Conservation (phyloP, 176 grass and related monocot species). For the Oryza glumipatula region DNA sequence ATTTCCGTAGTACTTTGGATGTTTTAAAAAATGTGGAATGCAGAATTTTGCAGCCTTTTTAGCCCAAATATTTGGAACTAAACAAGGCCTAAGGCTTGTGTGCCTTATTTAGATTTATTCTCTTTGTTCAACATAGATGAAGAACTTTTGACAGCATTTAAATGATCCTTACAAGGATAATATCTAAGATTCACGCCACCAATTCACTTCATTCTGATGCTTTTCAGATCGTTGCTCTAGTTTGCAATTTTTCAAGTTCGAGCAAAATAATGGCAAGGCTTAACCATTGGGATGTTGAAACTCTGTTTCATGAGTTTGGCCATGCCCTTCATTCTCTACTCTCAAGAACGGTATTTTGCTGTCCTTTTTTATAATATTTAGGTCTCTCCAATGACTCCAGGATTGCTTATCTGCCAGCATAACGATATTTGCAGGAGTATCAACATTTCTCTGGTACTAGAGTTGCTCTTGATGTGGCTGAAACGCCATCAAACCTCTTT, state of each 20-base stretch:
- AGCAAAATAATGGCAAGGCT: slow-evolving; percentile 69
- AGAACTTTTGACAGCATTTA: slow-evolving; percentile 14
- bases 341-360: slow-evolving; percentile 82
- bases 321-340: slow-evolving; percentile 97
- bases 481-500: slow-evolving; percentile 94
- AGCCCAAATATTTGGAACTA: slow-evolving; percentile 20
- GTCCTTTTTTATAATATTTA: slow-evolving; percentile 3
- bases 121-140: slow-evolving; percentile 13
- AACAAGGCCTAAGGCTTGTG: not conserved
- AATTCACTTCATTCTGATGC: slow-evolving; percentile 16
- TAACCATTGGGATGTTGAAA: slow-evolving; percentile 84
- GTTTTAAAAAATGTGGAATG: not conserved
- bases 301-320: slow-evolving; percentile 98
- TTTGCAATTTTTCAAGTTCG: slow-evolving; percentile 83
- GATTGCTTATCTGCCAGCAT: slow-evolving; percentile 22
- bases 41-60: not conserved
- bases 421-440: slow-evolving; percentile 79
- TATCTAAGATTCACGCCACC: not conserved
- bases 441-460: slow-evolving; percentile 98
- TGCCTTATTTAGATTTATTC: not conserved
- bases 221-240: slow-evolving; percentile 85
- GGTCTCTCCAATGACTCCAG: not conserved
- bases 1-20: not conserved
- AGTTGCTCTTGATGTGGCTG: slow-evolving; percentile 94
- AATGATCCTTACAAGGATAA: not conserved